Conservation (phyloP, 2,329 filamentous ascomycete genomes). For the Chaetomiaceae sp. region DNA sequence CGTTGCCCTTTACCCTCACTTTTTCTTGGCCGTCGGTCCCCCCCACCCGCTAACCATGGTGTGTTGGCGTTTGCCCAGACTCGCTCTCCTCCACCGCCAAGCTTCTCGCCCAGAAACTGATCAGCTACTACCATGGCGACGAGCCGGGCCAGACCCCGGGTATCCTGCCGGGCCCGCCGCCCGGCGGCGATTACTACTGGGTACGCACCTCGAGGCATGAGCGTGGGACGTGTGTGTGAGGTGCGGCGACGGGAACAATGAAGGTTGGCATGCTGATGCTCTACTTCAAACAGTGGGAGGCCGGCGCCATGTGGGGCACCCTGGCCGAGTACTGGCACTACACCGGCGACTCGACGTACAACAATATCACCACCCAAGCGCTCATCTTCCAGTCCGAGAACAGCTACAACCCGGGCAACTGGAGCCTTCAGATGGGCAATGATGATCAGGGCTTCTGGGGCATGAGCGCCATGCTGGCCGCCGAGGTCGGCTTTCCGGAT, state of each 20-base stretch:
- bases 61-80: too few species aligned
- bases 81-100: not conserved
- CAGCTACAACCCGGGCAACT: constrained; percentile 54
- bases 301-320: constrained; percentile 61
- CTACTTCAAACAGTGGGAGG: constrained; percentile 61
- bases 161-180: constrained; percentile 51
- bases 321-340: constrained; percentile 65
- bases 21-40: not conserved
- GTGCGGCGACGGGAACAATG: too few species aligned
- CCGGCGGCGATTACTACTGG: constrained; percentile 60
- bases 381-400: constrained; percentile 55
- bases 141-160: constrained; percentile 46
- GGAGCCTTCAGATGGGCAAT: constrained; percentile 53
- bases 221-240: too few species aligned
- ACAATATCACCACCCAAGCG: constrained; percentile 49
- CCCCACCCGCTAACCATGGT: too few species aligned
- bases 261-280: too few species aligned
- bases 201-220: too few species aligned
- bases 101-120: not conserved
- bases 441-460: constrained; percentile 70
- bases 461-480: constrained; percentile 61
- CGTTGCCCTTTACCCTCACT: not conserved
- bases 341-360: constrained; percentile 59
- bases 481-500: constrained; percentile 58
- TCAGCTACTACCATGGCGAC: constrained; percentile 20